Evolutionary conservation across 129 eudicot genomes (phyloP), one percentile per base, ranked within the genome.

Genomic region (Escallonia herrerae): DNA sequence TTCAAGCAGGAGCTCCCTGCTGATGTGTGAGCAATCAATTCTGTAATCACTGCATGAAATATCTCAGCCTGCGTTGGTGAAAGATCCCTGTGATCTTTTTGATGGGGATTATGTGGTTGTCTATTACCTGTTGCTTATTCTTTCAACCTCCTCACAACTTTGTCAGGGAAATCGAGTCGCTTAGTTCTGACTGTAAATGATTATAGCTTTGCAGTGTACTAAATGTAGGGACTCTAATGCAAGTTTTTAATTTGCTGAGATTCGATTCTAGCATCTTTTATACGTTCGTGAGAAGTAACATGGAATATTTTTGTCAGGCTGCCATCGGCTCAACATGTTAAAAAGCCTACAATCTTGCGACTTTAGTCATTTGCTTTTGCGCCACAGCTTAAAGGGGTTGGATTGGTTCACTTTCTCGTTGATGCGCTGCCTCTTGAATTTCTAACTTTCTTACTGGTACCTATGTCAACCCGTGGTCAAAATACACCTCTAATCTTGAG

Each of bases 21-120:
- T 33, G 50, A 44, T 64, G 52, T 67, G 50, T 49, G 59, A 68
- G 62, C 57, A 64, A 39, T 63, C 39, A 3, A 33, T 44, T 69
- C 45, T 42, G 44, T 63, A 66, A 57, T 76, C 66, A 54, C 63
- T 57, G 44, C 45, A 64, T 63, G 50, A 76, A 56, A 61, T 53
- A 64, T 67, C 5, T 62, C 57, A 71, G 49, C 40, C 50, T 67
- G 58, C 65, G 40, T 38, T 12, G 62, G 5, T 14, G 63, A 58
- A 57, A 71, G 57, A 13, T 42, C 65, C 62, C 43, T 60, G 46
- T 46, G 68, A 61, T 65, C 56, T 63, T 69, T 77, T 33, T 64
- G 72, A 58, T 74, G 55, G 45, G 47, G 47, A 73, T 66, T 33
- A 55, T 68, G 64, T 46, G 80, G 59, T 57, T 62, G 47, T 63